Evolutionary conservation across 2,329 filamentous ascomycete species (phyloP), one percentile per base, ranked within the genome.

Genomic region (Colletotrichum plurivorum): DNA sequence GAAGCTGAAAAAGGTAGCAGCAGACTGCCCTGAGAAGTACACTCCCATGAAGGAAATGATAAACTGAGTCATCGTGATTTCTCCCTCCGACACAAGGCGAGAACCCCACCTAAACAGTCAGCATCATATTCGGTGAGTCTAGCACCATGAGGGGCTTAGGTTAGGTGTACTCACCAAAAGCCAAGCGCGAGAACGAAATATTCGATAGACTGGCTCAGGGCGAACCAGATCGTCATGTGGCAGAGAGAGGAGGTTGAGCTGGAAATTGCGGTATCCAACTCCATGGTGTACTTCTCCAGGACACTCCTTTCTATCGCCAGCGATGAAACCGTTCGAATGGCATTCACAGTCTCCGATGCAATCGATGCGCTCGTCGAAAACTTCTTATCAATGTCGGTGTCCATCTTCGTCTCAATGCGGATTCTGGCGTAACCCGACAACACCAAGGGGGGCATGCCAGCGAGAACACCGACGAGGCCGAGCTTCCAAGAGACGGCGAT

Each of bases 401-500:
- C 80, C 39, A 85, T 74, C 18, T 75, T 76, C 9, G 76, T 74
- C 51, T 85, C 79, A 18, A 86, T 76, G 16, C 82, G 78, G 15
- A 87, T 81, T 4, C 84, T 79, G 10, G 79, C 62, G 63, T 80
- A 84, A 0, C 84, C 85, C 2, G 79, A 73, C 1, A 74, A 58
- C 1, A 86, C 48, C 13, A 87, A 71, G 0, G 80, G 78, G 1
- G 84, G 80, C 16, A 87, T 69, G 3, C 79, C 82, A 12, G 78
- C 84, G 51, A 83, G 80, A 0, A 83, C 75, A 41, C 79, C 77
- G 0, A 86, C 82, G 2, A 87, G 75, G 0, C 79, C 81, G 1
- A 87, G 74, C 48, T 82, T 85, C 83, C 82, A 87, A 1, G 78
- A 80, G 62, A 80, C 76, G 0, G 75, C 79, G 1, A 87, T 71